These are phyloP conservation scores for Macadamia integrifolia DNA, from an alignment of 164 flowering plant species.

Conservation along the genomic window DNA sequence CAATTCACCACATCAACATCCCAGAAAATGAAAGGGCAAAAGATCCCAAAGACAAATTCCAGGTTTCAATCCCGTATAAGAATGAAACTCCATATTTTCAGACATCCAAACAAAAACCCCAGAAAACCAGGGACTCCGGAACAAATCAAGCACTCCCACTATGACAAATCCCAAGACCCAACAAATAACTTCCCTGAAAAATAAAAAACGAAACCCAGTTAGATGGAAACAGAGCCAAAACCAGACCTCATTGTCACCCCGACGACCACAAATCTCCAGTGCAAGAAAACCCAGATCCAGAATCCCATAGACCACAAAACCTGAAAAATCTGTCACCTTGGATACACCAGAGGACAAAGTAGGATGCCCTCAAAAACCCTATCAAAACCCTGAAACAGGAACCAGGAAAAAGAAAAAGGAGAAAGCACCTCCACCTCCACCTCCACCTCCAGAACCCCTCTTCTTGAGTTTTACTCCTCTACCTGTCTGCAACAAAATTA, in stretches of 20 bases:
- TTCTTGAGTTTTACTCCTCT: not conserved
- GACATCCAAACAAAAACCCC: not conserved
- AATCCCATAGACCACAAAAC: not conserved
- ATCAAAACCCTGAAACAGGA: not conserved
- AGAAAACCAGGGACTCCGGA: not conserved
- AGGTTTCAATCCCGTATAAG: not conserved
- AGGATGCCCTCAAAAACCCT: not conserved
- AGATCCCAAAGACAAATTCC: not conserved
- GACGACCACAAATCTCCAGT: not conserved
- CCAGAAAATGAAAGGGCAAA: not conserved
- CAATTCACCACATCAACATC: not conserved
- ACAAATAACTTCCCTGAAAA: not conserved
- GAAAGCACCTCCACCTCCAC: constrained; percentile 1
- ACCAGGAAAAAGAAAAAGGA: not conserved
- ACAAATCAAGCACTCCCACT: not conserved
- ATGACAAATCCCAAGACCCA: not conserved
- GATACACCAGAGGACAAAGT: not conserved
- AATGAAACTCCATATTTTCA: not conserved
- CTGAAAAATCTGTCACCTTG: not conserved
- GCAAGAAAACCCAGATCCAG: constrained; percentile 3
- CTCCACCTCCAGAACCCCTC: constrained; percentile 3
- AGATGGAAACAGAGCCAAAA: not conserved
- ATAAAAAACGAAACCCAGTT: not conserved
- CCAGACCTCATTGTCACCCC: not conserved
- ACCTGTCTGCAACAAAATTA: constrained; percentile 3